Conservation (phyloP, 1,284 basidiomycete genomes). For the Anthracocystis setariae region DNA sequence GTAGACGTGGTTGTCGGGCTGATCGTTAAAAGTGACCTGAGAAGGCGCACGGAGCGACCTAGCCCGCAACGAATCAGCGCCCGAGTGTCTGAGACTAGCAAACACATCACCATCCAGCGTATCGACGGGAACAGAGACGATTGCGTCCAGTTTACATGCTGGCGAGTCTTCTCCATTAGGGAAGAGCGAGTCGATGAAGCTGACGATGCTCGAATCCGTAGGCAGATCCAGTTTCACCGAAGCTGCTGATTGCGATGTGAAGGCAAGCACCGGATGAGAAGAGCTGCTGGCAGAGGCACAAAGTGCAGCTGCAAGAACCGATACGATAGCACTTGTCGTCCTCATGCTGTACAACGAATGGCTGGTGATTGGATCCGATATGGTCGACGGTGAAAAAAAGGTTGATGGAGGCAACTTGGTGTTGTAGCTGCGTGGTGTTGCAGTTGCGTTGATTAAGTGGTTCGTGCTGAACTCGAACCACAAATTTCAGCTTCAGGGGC, state of each 20-base stretch:
- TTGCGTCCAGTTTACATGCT: slow-evolving; percentile 29
- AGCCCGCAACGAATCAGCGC: slow-evolving; percentile 26
- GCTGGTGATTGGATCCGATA: not conserved
- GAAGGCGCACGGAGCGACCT: slow-evolving; percentile 39
- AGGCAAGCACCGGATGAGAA: slow-evolving; percentile 29
- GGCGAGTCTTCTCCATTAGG: slow-evolving; percentile 9
- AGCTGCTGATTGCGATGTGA: slow-evolving; percentile 31
- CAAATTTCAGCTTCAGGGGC: not conserved
- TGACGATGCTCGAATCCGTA: slow-evolving; percentile 12
- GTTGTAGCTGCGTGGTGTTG: slow-evolving; percentile 1
- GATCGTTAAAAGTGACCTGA: slow-evolving; percentile 24
- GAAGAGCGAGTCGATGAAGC: slow-evolving; percentile 31
- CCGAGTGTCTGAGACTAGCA: slow-evolving; percentile 31
- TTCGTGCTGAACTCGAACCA: slow-evolving; percentile 16
- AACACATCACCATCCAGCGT: slow-evolving; percentile 20
- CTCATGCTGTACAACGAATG: slow-evolving; percentile 12
- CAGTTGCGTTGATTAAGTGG: slow-evolving; percentile 12
- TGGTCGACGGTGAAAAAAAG: not conserved
- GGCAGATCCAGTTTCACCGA: slow-evolving; percentile 22
- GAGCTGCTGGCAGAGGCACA: slow-evolving; percentile 28
- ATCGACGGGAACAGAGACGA: slow-evolving; percentile 25
- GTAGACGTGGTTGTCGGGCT: not conserved
- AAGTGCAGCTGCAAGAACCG: slow-evolving; percentile 24
- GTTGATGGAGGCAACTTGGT: not conserved
- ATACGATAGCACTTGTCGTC: slow-evolving; percentile 24